A percentile compares a stretch with the other conserved stretches of the same genome.
phyloP scores from a whole-genome alignment of 805 yeast species.

The Jamesozyma lodderae region DNA sequence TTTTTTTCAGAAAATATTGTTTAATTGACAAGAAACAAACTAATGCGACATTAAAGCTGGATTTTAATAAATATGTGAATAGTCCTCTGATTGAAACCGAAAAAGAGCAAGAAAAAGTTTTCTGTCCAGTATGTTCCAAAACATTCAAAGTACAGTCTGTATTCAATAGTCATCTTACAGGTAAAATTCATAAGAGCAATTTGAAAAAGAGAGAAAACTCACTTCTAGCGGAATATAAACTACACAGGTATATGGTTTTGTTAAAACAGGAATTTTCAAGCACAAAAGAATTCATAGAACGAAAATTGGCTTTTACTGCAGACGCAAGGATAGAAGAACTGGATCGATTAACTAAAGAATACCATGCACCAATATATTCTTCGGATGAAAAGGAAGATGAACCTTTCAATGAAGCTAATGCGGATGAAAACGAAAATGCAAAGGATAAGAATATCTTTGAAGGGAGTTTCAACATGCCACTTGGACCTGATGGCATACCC shows the following conservation, averaged over 20 bases:
- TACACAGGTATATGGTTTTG: slow-evolving; percentile 31
- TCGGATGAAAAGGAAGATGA: slow-evolving; percentile 35
- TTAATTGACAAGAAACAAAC: slow-evolving; percentile 33
- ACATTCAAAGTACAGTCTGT: slow-evolving; percentile 56
- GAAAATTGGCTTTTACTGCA: slow-evolving; percentile 59
- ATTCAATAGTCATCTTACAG: slow-evolving; percentile 56
- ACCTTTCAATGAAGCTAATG: slow-evolving; percentile 13
- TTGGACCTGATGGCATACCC: slow-evolving; percentile 85
- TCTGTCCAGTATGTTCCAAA: slow-evolving; percentile 58
- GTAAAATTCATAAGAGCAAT: slow-evolving; percentile 66
- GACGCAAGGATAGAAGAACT: slow-evolving; percentile 55
- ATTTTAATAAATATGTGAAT: slow-evolving; percentile 14
- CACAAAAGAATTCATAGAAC: slow-evolving; percentile 54
- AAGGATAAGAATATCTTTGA: slow-evolving; percentile 1
- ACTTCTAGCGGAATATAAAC: slow-evolving; percentile 32
- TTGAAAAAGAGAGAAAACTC: slow-evolving; percentile 18
- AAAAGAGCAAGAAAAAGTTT: slow-evolving; percentile 28
- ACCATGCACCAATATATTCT: slow-evolving; percentile 31
- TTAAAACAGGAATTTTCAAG: slow-evolving; percentile 35
- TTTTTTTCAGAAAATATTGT: slow-evolving; percentile 41
- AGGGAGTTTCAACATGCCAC: slow-evolving; percentile 45
- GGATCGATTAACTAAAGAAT: slow-evolving; percentile 33
- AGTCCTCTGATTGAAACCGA: slow-evolving; percentile 11
- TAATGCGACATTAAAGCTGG: slow-evolving; percentile 6
- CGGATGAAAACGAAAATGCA: slow-evolving; percentile 9